Conservation (phyloP, 2,329 filamentous ascomycete species). For the Volutella citrinella region DNA sequence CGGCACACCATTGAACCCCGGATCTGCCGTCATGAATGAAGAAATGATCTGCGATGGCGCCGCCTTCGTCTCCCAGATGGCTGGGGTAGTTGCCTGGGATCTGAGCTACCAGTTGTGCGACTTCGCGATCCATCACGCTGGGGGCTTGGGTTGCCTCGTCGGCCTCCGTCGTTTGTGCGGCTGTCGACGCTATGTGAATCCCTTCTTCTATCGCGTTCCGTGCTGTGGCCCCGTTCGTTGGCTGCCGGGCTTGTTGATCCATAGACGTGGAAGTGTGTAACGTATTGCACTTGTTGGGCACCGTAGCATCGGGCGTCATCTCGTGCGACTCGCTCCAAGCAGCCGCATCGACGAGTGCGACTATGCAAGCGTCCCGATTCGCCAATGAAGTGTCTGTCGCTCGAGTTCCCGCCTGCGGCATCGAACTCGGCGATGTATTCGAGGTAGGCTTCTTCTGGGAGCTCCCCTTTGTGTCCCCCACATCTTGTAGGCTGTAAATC, state of each 20-base stretch:
- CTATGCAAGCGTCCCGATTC: slow-evolving; percentile 9
- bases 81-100: slow-evolving; percentile 28
- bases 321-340: slow-evolving; percentile 3
- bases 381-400: slow-evolving; percentile 30
- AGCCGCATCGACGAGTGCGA: too few species aligned
- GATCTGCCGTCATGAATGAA: too few species aligned
- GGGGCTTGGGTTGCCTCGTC: too few species aligned
- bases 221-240: too few species aligned
- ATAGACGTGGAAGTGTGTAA: slow-evolving; percentile 27
- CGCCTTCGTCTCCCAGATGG: slow-evolving; percentile 23
- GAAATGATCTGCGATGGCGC: slow-evolving; percentile 29
- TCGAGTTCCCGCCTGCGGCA: slow-evolving; percentile 15
- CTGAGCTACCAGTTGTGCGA: slow-evolving; percentile 10
- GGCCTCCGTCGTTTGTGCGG: too few species aligned
- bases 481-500: slow-evolving; percentile 20
- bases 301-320: background rate
- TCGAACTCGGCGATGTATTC: slow-evolving; percentile 27
- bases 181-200: too few species aligned
- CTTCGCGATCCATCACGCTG: slow-evolving; percentile 3
- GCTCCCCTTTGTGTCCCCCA: slow-evolving; percentile 14
- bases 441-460: slow-evolving; percentile 17
- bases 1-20: too few species aligned
- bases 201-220: background rate
- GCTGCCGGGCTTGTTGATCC: too few species aligned
- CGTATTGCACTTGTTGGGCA: slow-evolving; percentile 16